phyloP scores from a whole-genome alignment of 352 stramenopile species.

The Pythium sp. region DNA sequence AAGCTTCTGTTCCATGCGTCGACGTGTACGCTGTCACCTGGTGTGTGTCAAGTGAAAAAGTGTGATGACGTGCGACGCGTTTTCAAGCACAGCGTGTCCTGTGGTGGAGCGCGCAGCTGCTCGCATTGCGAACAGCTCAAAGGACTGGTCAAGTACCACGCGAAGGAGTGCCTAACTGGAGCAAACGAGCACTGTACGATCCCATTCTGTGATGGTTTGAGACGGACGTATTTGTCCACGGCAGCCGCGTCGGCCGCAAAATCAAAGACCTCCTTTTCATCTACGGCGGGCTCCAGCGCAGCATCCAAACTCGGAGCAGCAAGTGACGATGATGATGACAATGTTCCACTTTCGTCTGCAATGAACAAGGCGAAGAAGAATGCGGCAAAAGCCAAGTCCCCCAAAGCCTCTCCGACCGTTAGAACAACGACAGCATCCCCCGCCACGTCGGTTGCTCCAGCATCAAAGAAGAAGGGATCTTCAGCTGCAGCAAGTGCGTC shows the following conservation, averaged over 20 bases:
- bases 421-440: constrained; percentile 14
- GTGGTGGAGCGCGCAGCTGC: constrained; percentile 60
- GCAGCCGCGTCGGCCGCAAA: constrained; percentile 29
- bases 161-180: constrained; percentile 66
- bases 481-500: constrained; percentile 11
- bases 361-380: constrained; percentile 67
- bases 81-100: constrained; percentile 85
- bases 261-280: constrained; percentile 30
- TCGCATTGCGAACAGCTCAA: constrained; percentile 82
- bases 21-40: constrained; percentile 52
- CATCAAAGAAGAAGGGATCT: constrained; percentile 29
- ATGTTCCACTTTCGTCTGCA: constrained; percentile 64
- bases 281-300: constrained; percentile 11
- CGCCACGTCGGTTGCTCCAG: neutral
- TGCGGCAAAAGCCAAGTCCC: constrained; percentile 52
- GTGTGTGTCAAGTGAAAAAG: constrained; percentile 80
- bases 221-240: constrained; percentile 52
- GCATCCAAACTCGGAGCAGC: constrained; percentile 12
- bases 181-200: constrained; percentile 75
- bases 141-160: constrained; percentile 82
- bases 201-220: constrained; percentile 77
- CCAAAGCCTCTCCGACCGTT: constrained; percentile 35
- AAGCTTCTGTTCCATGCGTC: constrained; percentile 76
- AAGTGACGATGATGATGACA: constrained; percentile 71
- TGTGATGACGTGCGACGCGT: constrained; percentile 83